Base-by-base conservation (phyloP, 257 asterid species). In the Thymus quinquecostatus region DNA sequence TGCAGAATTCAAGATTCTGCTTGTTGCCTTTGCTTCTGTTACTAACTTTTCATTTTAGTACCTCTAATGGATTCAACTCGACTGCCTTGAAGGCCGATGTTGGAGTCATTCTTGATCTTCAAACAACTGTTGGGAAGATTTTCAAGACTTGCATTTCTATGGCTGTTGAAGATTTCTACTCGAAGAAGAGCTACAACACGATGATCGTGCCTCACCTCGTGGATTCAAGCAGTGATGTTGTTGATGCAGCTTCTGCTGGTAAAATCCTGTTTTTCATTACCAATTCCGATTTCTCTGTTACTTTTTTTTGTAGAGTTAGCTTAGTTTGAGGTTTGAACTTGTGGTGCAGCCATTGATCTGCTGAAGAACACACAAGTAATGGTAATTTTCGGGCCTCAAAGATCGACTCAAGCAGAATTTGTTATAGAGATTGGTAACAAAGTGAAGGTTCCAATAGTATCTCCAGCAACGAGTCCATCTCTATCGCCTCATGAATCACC, bases 401-500 rank as follows among this genome's bases (percentile, higher is more conserved):
- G 2, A 14, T 61, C 51, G n/a, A 14, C 27, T 61, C 67, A 61
- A 61, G 67, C 67, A 43, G 60, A 77, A 43, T 81, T 77, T n/a
- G 76, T 81, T 53, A 71, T 77, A 9, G 40, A 64, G 12, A 79
- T 81, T 9, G 82, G 80, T 47, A 47, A 70, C 44, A 5, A 67
- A 41, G 77, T 77, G 9, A 36, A 40, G 13, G 81, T 82, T 7
- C 83, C 86, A 1, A 43, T 78, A 43, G 60, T 82, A 12, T 78
- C 83, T 1, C 66, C 81, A 0, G 86, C 83, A 30, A 78, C 83
- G 1, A 75, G 76, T 38, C 81, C 83, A 10, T 4, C 51, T 14
- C 30, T 61, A 21, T 61, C 67, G n/a, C 34, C 67, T 38, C 3
- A 38, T 8, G 14, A 40, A 14, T 61, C 67, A 1, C n/a, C 33